Conservation (phyloP, 441 rosid genomes). For the Populus trichocarpa region DNA sequence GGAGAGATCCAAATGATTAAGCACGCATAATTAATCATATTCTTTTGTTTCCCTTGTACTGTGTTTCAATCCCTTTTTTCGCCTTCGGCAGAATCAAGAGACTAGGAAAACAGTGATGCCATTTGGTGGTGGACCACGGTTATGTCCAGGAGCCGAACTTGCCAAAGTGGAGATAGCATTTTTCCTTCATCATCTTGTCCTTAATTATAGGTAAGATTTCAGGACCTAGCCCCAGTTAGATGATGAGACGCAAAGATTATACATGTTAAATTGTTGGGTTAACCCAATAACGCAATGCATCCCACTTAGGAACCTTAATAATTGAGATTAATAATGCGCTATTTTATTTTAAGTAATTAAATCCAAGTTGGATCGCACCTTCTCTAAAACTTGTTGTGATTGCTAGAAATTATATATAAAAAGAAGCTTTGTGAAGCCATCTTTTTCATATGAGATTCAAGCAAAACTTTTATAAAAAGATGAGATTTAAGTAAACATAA, state of each 20-base stretch:
- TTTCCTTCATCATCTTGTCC: conserved; percentile 89
- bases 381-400: background rate
- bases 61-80: background rate
- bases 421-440: background rate
- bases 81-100: conserved; percentile 41
- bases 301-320: conserved; percentile 26
- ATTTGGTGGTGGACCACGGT: conserved; percentile 80
- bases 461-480: background rate
- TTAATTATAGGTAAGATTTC: conserved; percentile 49
- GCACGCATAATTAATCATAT: background rate
- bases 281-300: conserved; percentile 2
- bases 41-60: background rate
- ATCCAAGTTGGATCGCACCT: background rate
- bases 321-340: background rate
- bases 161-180: conserved; percentile 64
- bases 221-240: background rate
- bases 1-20: background rate
- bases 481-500: background rate
- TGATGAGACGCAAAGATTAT: background rate
- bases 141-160: conserved; percentile 82
- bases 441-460: background rate
- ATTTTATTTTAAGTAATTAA: no score
- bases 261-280: conserved; percentile 4
- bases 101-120: conserved; percentile 55
- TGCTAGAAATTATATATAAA: background rate